Evolutionary conservation across 2,329 filamentous ascomycete species (phyloP).

Genomic region (Scytalidium lignicola): DNA sequence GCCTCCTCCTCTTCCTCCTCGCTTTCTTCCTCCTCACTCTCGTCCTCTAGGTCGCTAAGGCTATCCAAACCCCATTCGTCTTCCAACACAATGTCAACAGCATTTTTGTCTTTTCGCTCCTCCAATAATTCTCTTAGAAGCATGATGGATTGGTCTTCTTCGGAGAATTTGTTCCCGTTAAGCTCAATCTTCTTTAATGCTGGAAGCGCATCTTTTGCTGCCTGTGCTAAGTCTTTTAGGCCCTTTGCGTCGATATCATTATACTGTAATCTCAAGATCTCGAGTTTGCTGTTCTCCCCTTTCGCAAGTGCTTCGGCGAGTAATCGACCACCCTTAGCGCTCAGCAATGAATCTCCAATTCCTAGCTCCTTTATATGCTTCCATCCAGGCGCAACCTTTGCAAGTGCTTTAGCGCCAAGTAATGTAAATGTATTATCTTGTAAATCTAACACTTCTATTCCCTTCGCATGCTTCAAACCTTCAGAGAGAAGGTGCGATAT

Average conservation of each 20-base stretch:
- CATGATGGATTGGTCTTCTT: conserved; percentile 72
- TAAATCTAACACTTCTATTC: conserved; percentile 75
- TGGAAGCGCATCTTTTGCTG: conserved; percentile 64
- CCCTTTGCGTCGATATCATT: conserved; percentile 85
- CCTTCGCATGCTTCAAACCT: conserved; percentile 66
- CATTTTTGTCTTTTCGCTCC: conserved; percentile 69
- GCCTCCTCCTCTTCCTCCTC: conserved; percentile 53
- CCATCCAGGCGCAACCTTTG: conserved; percentile 72
- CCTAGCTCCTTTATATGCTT: conserved; percentile 73
- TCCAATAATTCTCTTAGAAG: conserved; percentile 67
- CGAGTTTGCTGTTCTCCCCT: conserved; percentile 73
- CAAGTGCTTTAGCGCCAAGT: conserved; percentile 71
- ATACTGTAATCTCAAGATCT: conserved; percentile 81
- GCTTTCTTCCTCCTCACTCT: conserved; percentile 64
- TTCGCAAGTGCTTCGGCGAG: conserved; percentile 68
- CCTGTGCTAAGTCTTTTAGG: conserved; percentile 65
- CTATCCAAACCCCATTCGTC: conserved; percentile 82
- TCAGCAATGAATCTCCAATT: conserved; percentile 81
- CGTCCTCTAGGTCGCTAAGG: conserved; percentile 74
- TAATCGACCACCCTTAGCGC: conserved; percentile 68
- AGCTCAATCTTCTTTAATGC: conserved; percentile 80
- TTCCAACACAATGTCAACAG: conserved; percentile 63
- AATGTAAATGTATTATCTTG: conserved; percentile 97
- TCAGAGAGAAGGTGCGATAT: conserved; percentile 75
- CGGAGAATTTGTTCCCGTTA: conserved; percentile 91